Evolutionary conservation across 768 basidiomycete genomes (phyloP).

Genomic region (Mycena epipterygia): DNA sequence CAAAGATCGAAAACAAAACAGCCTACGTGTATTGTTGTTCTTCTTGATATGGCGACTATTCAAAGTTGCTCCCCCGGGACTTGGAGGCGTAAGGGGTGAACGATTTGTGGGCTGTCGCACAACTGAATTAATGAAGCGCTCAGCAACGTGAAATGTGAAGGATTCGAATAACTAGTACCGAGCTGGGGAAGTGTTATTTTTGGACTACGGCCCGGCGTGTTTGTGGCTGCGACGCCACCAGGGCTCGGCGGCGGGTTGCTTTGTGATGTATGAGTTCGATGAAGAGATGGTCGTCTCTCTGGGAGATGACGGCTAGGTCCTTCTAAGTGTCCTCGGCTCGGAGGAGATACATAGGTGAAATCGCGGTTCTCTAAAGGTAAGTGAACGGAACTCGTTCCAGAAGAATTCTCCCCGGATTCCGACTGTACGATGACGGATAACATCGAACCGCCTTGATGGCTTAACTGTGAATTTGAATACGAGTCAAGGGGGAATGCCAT

Average conservation of each 20-base stretch:
- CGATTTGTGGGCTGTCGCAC: conserved; percentile 28
- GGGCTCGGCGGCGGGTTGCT: conserved; percentile 20
- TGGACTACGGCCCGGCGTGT: conserved; percentile 16
- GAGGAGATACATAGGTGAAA: background rate
- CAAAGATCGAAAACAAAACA: background rate
- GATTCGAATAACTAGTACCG: background rate
- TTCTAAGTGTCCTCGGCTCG: conserved; percentile 1
- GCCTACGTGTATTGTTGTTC: conserved; percentile 3
- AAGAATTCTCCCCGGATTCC: conserved; percentile 31
- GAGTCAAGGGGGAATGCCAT: conserved; percentile 17
- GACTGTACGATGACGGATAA: conserved; percentile 33
- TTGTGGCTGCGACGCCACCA: conserved; percentile 15
- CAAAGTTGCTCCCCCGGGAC: conserved; percentile 27
- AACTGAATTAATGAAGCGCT: conserved; percentile 14
- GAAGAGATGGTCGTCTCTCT: conserved; percentile 11
- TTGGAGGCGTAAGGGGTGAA: conserved; percentile 14
- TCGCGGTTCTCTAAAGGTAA: conserved; percentile 23
- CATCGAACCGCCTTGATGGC: conserved; percentile 19
- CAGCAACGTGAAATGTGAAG: background rate
- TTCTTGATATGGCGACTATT: conserved; percentile 6
- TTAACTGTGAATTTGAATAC: conserved; percentile 28
- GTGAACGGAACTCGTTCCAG: conserved; percentile 25
- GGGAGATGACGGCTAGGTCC: background rate
- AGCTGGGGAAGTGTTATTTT: conserved; percentile 29
- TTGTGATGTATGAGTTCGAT: conserved; percentile 5